A percentile compares a stretch with the other conserved stretches of the same genome.
Evolutionary conservation across 2,329 filamentous ascomycete genomes (phyloP).

Genomic region (Raffaelea deltoideospora): DNA sequence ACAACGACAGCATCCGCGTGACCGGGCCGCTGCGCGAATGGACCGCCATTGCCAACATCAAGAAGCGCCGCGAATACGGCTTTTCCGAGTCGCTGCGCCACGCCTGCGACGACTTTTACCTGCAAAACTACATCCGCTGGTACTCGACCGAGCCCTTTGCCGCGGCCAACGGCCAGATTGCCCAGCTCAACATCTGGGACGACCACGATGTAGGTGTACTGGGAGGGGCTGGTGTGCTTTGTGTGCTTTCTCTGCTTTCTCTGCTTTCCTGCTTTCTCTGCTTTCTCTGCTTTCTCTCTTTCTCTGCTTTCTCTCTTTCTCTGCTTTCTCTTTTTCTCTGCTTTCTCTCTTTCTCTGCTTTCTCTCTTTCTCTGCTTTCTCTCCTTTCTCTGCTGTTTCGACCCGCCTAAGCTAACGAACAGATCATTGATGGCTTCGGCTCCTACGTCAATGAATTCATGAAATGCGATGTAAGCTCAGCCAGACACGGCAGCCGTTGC

Average conservation of each 20-base stretch:
- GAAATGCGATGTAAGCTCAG: constrained; percentile 38
- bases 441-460: constrained; percentile 92
- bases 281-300: no score
- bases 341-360: constrained; percentile 12
- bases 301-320: no score
- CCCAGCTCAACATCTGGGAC: constrained; percentile 96
- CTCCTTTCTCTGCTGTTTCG: background rate
- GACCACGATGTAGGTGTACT: constrained; percentile 59
- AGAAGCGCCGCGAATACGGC: constrained; percentile 62
- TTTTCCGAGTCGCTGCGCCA: constrained; percentile 68
- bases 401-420: constrained; percentile 28
- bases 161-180: constrained; percentile 75
- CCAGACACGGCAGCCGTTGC: background rate
- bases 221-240: background rate
- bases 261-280: no score
- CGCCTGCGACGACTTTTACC: constrained; percentile 79
- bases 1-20: constrained; percentile 86
- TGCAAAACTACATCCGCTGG: constrained; percentile 77
- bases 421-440: constrained; percentile 84
- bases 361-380: no score
- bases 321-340: background rate
- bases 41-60: constrained; percentile 70
- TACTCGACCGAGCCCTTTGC: constrained; percentile 64
- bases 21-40: constrained; percentile 67
- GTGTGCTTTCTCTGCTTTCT: background rate